Base-by-base conservation (phyloP, 2,329 filamentous ascomycete genomes). In the Tolypocladium cylindrosporum region DNA sequence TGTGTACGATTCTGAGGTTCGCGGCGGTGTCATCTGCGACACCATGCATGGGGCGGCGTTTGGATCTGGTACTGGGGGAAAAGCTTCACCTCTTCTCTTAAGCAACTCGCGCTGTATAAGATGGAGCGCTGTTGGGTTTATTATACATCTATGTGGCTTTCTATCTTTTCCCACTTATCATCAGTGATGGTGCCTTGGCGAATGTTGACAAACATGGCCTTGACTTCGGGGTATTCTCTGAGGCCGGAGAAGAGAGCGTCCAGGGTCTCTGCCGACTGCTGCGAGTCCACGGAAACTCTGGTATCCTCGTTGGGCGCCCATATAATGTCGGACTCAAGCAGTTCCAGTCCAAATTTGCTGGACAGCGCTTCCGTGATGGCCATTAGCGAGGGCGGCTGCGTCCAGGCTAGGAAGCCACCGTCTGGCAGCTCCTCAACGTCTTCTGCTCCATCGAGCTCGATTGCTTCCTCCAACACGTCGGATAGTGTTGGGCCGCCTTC, bases 271-370 rank as follows among this genome's bases (percentile, higher is more conserved):
- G 80, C 78, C 1, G 81, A 78, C 14, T 81, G 77, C 16, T 79
- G 74, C 19, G 81, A 79, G 59, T 87, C 80, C 43, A 92, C 65
- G 9, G 77, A 75, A 21, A 89, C 83, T 69, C 83, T 83, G 0
- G 89, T 92, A 61, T 96, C 91, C 66, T 87, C 84, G 60, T 93
- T 94, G 0, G 91, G 83, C 59, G 87, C 83, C 87, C 90, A 97
- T 50, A 96, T 80, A 56, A 97, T 93, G 58, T 95, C 90, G 21
- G 85, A 85, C 63, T 84, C 87, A 57, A 88, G 76, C 52, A 95
- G 82, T 59, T 87, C 82, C 60, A 95, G 72, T 1, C 79, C 82
- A 24, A 89, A 79, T 42, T 80, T 77, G 62, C 82, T 78, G 4
- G 82, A 78, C n/a, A 96, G 69, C 14, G 78, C 76, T 54, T 71